Evolutionary conservation across 176 grass and related monocot genomes (phyloP).

Genomic region (Cenchrus americanus): DNA sequence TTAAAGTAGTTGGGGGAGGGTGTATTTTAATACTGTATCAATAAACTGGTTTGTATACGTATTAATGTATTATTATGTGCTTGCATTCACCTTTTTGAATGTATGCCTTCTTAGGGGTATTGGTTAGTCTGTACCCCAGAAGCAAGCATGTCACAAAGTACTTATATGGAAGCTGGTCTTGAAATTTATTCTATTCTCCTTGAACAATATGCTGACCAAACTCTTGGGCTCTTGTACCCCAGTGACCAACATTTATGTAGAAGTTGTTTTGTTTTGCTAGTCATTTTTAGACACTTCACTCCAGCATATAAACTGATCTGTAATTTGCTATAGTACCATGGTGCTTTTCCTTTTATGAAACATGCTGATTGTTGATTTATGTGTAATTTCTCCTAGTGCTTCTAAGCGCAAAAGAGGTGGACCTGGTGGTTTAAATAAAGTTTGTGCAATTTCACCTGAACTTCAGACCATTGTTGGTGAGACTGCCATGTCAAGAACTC

Average conservation of each 20-base stretch:
- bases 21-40: background rate
- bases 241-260: background rate
- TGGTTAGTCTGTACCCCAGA: background rate
- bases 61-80: constrained; percentile 2
- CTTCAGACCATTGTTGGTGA: constrained; percentile 95
- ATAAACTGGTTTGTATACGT: constrained; percentile 6
- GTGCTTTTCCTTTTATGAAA: background rate
- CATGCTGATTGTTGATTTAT: constrained; percentile 21
- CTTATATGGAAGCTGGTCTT: background rate
- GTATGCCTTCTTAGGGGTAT: background rate
- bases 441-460: constrained; percentile 96
- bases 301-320: constrained; percentile 8
- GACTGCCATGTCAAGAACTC: constrained; percentile 94
- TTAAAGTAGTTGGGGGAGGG: background rate
- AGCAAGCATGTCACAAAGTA: background rate
- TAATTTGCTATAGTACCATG: background rate
- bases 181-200: background rate
- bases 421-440: constrained; percentile 92
- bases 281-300: constrained; percentile 20
- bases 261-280: background rate
- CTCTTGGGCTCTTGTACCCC: background rate
- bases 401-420: constrained; percentile 88
- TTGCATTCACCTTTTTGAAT: background rate
- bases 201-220: constrained; percentile 22
- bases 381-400: constrained; percentile 42